phyloP scores from a whole-genome alignment of 2,329 filamentous ascomycete genomes.

The Colletotrichum tabaci region DNA sequence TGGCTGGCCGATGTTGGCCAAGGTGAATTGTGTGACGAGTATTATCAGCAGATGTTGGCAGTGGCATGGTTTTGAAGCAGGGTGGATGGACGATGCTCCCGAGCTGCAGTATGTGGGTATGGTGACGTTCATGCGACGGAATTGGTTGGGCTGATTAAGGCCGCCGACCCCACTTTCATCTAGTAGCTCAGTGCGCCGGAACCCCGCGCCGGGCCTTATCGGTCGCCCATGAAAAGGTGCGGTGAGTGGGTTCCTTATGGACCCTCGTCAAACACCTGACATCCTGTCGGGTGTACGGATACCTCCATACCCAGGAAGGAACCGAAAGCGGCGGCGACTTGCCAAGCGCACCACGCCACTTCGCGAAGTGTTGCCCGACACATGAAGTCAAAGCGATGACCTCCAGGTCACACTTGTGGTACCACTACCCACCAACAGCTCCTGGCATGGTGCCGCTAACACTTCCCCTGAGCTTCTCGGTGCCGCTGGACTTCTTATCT shows the following conservation, averaged over 20 bases:
- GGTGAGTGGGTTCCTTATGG: neutral
- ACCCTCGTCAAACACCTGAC: constrained; percentile 28
- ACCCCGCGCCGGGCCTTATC: constrained; percentile 30
- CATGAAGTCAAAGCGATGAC: neutral
- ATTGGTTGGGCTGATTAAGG: neutral
- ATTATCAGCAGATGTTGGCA: constrained; percentile 26
- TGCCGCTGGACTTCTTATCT: neutral
- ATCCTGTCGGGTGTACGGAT: constrained; percentile 3
- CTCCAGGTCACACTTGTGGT: constrained; percentile 1
- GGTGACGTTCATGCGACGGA: constrained; percentile 12
- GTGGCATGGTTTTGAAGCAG: constrained; percentile 24
- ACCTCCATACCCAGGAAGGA: constrained; percentile 6
- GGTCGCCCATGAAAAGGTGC: neutral
- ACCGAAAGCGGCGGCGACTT: neutral
- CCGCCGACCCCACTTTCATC: neutral
- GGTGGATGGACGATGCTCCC: constrained; percentile 13
- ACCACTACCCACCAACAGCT: constrained; percentile 24
- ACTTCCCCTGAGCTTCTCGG: neutral
- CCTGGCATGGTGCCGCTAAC: constrained; percentile 2
- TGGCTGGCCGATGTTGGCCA: neutral
- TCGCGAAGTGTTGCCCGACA: neutral
- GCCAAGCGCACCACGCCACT: constrained; percentile 20
- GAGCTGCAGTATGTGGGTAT: constrained; percentile 1
- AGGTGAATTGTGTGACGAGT: neutral
- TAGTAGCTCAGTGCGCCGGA: constrained; percentile 13